Percentiles rank a stretch among this genome's conserved stretches.
Evolutionary conservation across 2,329 filamentous ascomycete genomes (phyloP).

Genomic region (Akanthomyces uredinophilus): DNA sequence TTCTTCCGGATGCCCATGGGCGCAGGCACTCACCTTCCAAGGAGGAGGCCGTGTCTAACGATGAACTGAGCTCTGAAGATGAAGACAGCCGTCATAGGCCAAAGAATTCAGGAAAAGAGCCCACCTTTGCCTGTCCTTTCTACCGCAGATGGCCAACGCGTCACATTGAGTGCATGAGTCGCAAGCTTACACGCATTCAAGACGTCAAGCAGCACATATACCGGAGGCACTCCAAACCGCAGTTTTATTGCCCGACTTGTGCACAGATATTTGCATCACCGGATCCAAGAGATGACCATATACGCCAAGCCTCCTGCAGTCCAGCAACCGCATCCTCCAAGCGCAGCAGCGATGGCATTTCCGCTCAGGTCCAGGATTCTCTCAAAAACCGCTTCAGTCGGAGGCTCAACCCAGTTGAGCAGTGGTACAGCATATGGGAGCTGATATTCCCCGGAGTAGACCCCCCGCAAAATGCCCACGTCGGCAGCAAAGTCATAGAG

Average conservation of each 20-base stretch:
- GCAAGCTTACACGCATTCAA: conserved; percentile 18
- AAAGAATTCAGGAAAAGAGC: not conserved
- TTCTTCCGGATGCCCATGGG: not conserved
- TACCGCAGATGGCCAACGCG: conserved; percentile 16
- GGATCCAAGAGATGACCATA: conserved; percentile 12
- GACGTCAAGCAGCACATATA: conserved; percentile 21
- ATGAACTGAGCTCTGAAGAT: conserved; percentile 5
- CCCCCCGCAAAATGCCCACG: conserved; percentile 1
- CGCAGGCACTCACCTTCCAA: not conserved
- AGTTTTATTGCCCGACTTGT: conserved; percentile 16
- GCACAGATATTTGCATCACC: not conserved
- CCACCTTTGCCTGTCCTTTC: conserved; percentile 18
- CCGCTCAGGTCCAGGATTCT: conserved; percentile 8
- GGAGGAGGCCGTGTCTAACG: conserved; percentile 1
- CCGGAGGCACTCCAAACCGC: conserved; percentile 14
- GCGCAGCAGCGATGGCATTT: conserved; percentile 8
- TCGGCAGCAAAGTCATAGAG: conserved; percentile 15
- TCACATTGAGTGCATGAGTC: conserved; percentile 17
- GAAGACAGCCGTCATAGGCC: conserved; percentile 11
- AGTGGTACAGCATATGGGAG: conserved; percentile 20
- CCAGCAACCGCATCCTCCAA: not conserved
- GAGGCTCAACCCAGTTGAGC: conserved; percentile 3
- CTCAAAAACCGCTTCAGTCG: conserved; percentile 14
- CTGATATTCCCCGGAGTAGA: conserved; percentile 14
- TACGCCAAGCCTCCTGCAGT: not conserved